These are phyloP conservation scores for Pseudogymnoascus pannorum DNA, from an alignment of 2,329 filamentous ascomycete species.

Conservation along the genomic window DNA sequence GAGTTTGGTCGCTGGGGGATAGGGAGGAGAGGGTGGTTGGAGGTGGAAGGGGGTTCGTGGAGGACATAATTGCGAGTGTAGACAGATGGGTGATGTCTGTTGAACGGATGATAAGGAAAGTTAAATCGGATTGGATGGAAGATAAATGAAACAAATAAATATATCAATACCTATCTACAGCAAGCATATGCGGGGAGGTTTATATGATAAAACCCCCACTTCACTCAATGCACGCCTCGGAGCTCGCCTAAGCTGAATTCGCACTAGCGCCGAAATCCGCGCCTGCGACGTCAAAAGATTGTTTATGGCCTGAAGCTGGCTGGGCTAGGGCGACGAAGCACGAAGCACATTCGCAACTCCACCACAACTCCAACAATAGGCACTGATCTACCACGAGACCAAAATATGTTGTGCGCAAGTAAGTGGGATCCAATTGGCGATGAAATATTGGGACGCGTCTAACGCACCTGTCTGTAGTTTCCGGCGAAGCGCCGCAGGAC, in stretches of 20 bases:
- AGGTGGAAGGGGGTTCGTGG: not conserved
- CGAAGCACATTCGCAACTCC: constrained; percentile 1
- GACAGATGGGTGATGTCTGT: not conserved
- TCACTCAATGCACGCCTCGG: constrained; percentile 2
- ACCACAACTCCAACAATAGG: not conserved
- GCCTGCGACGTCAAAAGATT: constrained; percentile 4
- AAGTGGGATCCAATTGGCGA: constrained; percentile 31
- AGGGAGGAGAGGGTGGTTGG: not conserved
- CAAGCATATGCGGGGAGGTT: constrained; percentile 1
- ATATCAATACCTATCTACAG: not conserved
- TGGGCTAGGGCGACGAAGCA: not conserved
- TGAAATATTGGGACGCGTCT: constrained; percentile 18
- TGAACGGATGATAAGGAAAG: not conserved
- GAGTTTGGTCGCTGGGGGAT: not conserved
- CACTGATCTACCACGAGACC: constrained; percentile 9
- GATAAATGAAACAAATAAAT: constrained; percentile 4
- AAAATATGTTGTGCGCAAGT: constrained; percentile 59
- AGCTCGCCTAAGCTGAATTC: constrained; percentile 4
- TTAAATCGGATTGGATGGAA: not conserved
- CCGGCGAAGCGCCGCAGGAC: constrained; percentile 90
- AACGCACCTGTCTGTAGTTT: constrained; percentile 54
- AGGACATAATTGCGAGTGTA: not conserved
- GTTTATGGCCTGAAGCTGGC: constrained; percentile 7
- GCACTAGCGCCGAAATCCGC: constrained; percentile 7
- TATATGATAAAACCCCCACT: constrained; percentile 8